phyloP scores from a whole-genome alignment of 2,329 filamentous ascomycete genomes.

The Emergomyces orientalis region DNA sequence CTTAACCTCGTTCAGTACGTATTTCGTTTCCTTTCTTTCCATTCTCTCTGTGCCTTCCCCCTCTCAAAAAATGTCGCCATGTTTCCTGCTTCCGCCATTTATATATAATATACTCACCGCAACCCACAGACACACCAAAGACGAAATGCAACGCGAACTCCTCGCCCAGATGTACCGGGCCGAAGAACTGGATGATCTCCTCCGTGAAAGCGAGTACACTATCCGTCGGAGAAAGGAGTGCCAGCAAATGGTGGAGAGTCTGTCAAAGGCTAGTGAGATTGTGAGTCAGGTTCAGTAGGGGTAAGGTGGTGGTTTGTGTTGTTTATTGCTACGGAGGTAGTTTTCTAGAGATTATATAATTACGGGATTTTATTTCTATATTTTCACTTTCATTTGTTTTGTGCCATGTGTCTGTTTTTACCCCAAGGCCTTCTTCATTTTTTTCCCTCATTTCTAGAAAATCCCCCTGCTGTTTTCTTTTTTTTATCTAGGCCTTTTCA shows the following conservation, averaged over 20 bases:
- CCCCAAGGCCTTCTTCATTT: background rate
- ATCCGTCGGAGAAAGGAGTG: slow-evolving; percentile 92
- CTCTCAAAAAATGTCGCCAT: background rate
- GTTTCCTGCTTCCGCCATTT: background rate
- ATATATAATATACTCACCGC: slow-evolving; percentile 4
- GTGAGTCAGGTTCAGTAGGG: slow-evolving; percentile 63
- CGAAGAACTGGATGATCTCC: slow-evolving; percentile 79
- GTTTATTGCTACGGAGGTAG: background rate
- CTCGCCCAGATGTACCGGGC: slow-evolving; percentile 96
- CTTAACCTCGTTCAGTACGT: slow-evolving; percentile 88
- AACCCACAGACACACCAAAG: slow-evolving; percentile 68
- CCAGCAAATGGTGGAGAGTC: slow-evolving; percentile 96
- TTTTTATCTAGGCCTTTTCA: too few species aligned
- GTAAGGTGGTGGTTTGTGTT: background rate
- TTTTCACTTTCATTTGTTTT: background rate
- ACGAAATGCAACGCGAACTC: slow-evolving; percentile 96
- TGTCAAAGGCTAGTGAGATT: slow-evolving; percentile 86
- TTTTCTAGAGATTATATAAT: background rate
- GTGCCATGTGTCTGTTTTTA: background rate
- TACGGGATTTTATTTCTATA: background rate
- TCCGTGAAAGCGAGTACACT: slow-evolving; percentile 98
- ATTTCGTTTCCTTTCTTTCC: background rate
- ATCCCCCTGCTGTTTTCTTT: too few species aligned
- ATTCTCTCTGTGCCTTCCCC: background rate
- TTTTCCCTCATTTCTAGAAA: background rate